Evolutionary conservation across 2,329 filamentous ascomycete species (phyloP), one percentile per base, ranked within the genome.

Genomic region (Diaporthe citri): DNA sequence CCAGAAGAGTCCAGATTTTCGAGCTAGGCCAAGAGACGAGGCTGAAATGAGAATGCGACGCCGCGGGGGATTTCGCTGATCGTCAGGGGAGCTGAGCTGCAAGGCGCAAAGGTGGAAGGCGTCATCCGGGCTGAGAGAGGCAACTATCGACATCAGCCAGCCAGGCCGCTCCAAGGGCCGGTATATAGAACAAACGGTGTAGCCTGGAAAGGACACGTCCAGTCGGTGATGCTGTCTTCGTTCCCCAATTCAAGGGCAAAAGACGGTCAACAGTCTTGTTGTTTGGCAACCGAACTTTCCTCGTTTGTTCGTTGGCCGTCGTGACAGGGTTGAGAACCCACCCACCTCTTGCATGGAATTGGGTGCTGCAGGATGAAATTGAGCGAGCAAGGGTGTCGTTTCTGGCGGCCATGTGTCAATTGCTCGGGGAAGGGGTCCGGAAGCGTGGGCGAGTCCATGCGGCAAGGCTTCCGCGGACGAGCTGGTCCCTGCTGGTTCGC

Each of bases 381-480:
- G 74, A 69, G 41, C 43, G 55, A 56, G 60, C 71, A 55, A 69
- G 71, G 74, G 59, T 51, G 46, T 76, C 34, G 66, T 76, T 74
- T 76, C 66, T 71, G 71, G 74, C 72, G 64, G 72, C 74, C 74
- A 76, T 76, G 75, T 76, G 75, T 76, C 75, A 75, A 75, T 64
- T 51, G 55, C 66, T 71, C 75, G 72, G 75, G 75, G 75, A 76
- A 74, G 28, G 69, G 62, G 48, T 67, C 75, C 69, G 75, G 75
- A 71, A 75, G 59, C 59, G 52, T 62, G 74, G 72, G n/a, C 51
- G 39, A 70, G 41, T 75, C 64, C 43, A 52, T 39, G 69, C 69
- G 75, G 75, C 67, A 75, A 46, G 52, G 59, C 72, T 72, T 70
- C 75, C 75, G 75, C 73, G 69, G 46, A 39, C 48, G 31, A 52